A percentile compares a stretch with the other conserved stretches of the same genome.
phyloP scores from a whole-genome alignment of 441 rosid genomes.

The Mallotus repandus region DNA sequence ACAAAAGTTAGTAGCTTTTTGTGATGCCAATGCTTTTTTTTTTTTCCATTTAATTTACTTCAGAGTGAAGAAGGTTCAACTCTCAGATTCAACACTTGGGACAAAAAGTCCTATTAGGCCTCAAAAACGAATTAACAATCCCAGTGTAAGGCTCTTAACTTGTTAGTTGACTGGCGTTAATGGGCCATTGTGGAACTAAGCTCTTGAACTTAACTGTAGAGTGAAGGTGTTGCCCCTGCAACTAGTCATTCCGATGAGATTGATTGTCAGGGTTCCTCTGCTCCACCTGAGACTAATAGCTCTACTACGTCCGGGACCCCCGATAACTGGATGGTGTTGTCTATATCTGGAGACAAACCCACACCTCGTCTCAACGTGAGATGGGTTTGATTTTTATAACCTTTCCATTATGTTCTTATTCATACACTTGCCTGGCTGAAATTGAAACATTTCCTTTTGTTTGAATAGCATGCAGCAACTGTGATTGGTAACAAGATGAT shows the following conservation, averaged over 20 bases:
- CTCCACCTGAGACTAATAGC: conserved; percentile 37
- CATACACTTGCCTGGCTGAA: neutral
- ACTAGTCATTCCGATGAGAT: conserved; percentile 50
- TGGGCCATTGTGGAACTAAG: conserved; percentile 14
- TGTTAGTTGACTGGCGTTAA: conserved; percentile 13
- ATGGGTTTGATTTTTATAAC: neutral
- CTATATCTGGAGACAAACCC: conserved; percentile 80
- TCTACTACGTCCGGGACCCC: conserved; percentile 44
- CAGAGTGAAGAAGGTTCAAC: conserved; percentile 95
- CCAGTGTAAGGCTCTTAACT: conserved; percentile 43
- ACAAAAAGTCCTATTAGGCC: conserved; percentile 72
- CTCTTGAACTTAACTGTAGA: conserved; percentile 38
- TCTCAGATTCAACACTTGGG: conserved; percentile 74
- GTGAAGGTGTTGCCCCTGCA: conserved; percentile 45
- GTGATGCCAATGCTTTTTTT: conserved; percentile 14
- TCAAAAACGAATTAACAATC: conserved; percentile 49
- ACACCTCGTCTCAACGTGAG: conserved; percentile 77
- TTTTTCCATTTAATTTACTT: neutral
- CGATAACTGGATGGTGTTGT: conserved; percentile 84
- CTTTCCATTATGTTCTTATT: conserved; percentile 10
- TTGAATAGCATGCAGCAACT: conserved; percentile 83
- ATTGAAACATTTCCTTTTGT: conserved; percentile 21
- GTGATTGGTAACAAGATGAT: conserved; percentile 94
- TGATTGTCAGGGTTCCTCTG: conserved; percentile 50
- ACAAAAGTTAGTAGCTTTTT: neutral